A percentile compares a stretch with the other conserved stretches of the same genome.
These are phyloP conservation scores for Wickerhamiella galacta DNA, from an alignment of 805 yeast species.

Conservation along the genomic window DNA sequence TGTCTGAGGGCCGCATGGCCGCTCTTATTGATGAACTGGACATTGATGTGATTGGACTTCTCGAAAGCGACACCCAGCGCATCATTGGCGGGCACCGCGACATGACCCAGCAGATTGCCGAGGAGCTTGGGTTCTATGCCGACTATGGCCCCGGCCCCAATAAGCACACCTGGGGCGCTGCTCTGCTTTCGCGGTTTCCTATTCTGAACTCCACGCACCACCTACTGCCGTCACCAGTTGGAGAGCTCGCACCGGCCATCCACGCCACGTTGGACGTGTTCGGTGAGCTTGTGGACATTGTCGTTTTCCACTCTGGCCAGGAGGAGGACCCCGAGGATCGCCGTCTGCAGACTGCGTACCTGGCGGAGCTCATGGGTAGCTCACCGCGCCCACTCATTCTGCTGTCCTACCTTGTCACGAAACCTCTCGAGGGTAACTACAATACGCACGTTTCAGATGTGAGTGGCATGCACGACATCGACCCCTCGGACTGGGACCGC, in stretches of 20 bases:
- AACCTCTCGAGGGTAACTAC: constrained; percentile 78
- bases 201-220: constrained; percentile 81
- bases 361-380: constrained; percentile 66
- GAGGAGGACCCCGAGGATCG: constrained; percentile 95
- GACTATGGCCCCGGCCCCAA: constrained; percentile 98
- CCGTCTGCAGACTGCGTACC: constrained; percentile 60
- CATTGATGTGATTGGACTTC: constrained; percentile 74
- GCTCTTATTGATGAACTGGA: constrained; percentile 72
- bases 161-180: constrained; percentile 97
- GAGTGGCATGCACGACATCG: constrained; percentile 86
- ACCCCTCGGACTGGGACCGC: constrained; percentile 71
- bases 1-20: constrained; percentile 78
- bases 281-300: constrained; percentile 75
- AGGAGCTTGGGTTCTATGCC: constrained; percentile 83
- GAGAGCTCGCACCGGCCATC: constrained; percentile 95
- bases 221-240: constrained; percentile 88
- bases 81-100: constrained; percentile 92
- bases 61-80: constrained; percentile 88
- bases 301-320: constrained; percentile 96
- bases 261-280: constrained; percentile 89
- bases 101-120: constrained; percentile 77
- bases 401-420: constrained; percentile 79
- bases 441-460: constrained; percentile 72
- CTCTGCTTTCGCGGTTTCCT: constrained; percentile 84
- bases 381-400: constrained; percentile 71